Conservation (phyloP, 2,329 filamentous ascomycete species). For the Fusarium bulbicola region DNA sequence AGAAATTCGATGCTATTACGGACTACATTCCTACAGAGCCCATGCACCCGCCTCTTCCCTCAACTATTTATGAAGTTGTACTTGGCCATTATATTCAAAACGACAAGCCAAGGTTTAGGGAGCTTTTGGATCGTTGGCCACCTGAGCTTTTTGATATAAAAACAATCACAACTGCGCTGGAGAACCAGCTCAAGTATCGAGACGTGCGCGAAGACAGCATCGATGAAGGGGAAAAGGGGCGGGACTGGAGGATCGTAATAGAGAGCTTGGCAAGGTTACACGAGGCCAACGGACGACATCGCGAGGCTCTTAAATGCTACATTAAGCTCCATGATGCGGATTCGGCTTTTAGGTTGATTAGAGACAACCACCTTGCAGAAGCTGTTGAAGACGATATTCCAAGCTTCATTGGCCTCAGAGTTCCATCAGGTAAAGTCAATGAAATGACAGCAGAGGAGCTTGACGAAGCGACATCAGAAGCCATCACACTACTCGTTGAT, state of each 20-base stretch:
- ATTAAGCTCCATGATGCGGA: slow-evolving; percentile 93
- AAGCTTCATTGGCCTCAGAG: slow-evolving; percentile 86
- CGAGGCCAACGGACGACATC: slow-evolving; percentile 80
- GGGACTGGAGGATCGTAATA: slow-evolving; percentile 91
- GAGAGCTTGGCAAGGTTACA: slow-evolving; percentile 86
- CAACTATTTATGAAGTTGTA: slow-evolving; percentile 86
- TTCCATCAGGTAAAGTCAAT: slow-evolving; percentile 74
- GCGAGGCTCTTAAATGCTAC: slow-evolving; percentile 88
- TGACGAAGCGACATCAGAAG: slow-evolving; percentile 81
- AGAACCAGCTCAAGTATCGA: slow-evolving; percentile 81
- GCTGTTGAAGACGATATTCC: slow-evolving; percentile 90
- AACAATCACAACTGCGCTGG: slow-evolving; percentile 79
- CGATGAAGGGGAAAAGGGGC: slow-evolving; percentile 74
- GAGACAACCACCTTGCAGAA: slow-evolving; percentile 88
- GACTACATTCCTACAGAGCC: slow-evolving; percentile 80
- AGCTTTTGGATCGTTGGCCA: slow-evolving; percentile 85
- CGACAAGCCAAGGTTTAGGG: slow-evolving; percentile 78
- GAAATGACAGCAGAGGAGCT: slow-evolving; percentile 75
- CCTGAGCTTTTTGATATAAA: slow-evolving; percentile 83
- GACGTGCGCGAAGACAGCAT: slow-evolving; percentile 80
- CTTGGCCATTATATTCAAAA: slow-evolving; percentile 87
- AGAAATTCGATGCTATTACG: slow-evolving; percentile 90
- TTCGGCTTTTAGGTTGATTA: slow-evolving; percentile 84
- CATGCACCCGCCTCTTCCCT: slow-evolving; percentile 81
- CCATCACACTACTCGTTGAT: slow-evolving; percentile 85